Evolutionary conservation across 2,329 filamentous ascomycete species (phyloP).

Genomic region (Alternaria conjuncta): DNA sequence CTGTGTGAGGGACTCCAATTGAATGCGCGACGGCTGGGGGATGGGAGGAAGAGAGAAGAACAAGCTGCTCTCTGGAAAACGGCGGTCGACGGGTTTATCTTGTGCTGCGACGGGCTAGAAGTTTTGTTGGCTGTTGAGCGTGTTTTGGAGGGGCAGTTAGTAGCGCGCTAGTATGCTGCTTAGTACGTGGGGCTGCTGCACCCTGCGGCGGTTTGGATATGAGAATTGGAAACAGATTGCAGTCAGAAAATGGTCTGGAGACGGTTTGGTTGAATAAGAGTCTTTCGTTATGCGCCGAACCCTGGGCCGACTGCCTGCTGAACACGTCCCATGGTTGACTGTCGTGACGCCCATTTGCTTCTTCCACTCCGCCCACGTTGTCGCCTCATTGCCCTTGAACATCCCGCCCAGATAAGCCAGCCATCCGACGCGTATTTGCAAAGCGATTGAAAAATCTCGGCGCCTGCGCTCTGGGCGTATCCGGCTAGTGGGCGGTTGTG

Average conservation of each 20-base stretch:
- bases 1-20: constrained; percentile 16
- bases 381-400: constrained; percentile 25
- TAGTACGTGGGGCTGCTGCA: constrained; percentile 33
- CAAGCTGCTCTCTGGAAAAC: constrained; percentile 9
- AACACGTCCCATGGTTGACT: constrained; percentile 7
- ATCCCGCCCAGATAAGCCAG: constrained; percentile 40
- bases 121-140: constrained; percentile 34
- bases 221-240: constrained; percentile 21
- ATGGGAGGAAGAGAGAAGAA: constrained; percentile 3
- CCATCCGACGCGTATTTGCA: constrained; percentile 24
- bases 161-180: constrained; percentile 23
- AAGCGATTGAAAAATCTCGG: constrained; percentile 33
- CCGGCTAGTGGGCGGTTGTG: constrained; percentile 21
- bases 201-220: constrained; percentile 25
- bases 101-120: constrained; percentile 21
- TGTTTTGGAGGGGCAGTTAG: constrained; percentile 29
- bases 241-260: constrained; percentile 6
- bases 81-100: constrained; percentile 32
- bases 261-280: constrained; percentile 9
- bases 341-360: constrained; percentile 26
- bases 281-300: constrained; percentile 10
- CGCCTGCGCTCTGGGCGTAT: constrained; percentile 16
- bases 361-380: constrained; percentile 33
- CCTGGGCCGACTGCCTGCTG: constrained; percentile 18
- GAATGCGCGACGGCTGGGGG: constrained; percentile 8